A percentile compares a stretch with the other conserved stretches of the same genome.
Evolutionary conservation across 176 grass and related monocot species (phyloP).

Genomic region (Bolboschoenus planiculmis): DNA sequence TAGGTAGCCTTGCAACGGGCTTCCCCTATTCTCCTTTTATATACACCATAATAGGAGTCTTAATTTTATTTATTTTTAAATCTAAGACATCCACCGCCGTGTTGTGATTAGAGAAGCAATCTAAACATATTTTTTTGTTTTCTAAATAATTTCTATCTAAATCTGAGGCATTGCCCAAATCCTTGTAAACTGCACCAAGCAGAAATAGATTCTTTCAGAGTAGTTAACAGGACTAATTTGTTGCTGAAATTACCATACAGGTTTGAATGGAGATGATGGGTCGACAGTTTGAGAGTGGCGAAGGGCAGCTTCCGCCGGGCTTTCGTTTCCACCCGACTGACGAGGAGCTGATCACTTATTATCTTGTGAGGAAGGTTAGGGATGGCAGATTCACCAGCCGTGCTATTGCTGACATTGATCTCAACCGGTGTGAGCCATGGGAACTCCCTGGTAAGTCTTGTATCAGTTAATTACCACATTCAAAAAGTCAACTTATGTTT

Average conservation of each 20-base stretch:
- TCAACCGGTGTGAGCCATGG: conserved; percentile 94
- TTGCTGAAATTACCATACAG: background rate
- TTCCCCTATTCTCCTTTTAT: background rate
- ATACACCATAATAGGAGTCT: background rate
- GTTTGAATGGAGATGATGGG: conserved; percentile 8
- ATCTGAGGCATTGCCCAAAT: background rate
- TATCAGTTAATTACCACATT: background rate
- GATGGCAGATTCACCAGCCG: conserved; percentile 65
- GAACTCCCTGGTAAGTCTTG: conserved; percentile 55
- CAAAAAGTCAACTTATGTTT: too few species aligned
- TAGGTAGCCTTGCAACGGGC: background rate
- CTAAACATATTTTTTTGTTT: background rate
- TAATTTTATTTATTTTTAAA: background rate
- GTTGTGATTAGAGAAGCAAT: background rate
- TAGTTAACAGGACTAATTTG: background rate
- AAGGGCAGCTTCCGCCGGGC: conserved; percentile 62
- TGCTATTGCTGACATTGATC: conserved; percentile 82
- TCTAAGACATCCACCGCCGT: background rate
- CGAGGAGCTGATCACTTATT: conserved; percentile 89
- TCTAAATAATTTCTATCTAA: background rate
- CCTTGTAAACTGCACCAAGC: background rate
- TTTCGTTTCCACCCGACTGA: conserved; percentile 96
- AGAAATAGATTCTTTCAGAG: background rate
- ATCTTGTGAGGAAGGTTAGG: conserved; percentile 73
- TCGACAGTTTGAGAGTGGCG: conserved; percentile 4